These are phyloP conservation scores for Cryptococcus sp. DNA, from an alignment of 1,284 basidiomycete genomes.

Conservation along the genomic window DNA sequence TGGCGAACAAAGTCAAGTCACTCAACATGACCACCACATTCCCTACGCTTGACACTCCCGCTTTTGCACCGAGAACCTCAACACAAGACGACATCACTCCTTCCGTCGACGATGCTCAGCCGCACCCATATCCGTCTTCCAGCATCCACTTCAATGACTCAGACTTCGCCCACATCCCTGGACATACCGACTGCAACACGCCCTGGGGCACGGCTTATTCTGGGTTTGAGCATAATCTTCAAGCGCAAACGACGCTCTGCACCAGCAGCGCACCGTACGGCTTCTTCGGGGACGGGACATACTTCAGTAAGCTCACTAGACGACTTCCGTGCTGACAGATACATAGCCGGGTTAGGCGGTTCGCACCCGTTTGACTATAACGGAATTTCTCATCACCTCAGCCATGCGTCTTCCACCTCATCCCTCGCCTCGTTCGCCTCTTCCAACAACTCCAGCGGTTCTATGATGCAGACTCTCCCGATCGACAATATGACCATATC, in stretches of 20 bases:
- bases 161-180: constrained; percentile 7
- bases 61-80: constrained; percentile 1
- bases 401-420: constrained; percentile 22
- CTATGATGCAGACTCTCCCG: constrained; percentile 7
- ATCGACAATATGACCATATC: too few species aligned
- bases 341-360: too few species aligned
- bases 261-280: too few species aligned
- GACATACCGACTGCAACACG: constrained; percentile 6
- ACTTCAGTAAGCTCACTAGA: too few species aligned
- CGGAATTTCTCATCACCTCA: constrained; percentile 16
- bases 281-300: too few species aligned
- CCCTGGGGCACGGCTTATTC: neutral
- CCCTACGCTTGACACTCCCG: neutral
- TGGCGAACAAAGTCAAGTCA: neutral
- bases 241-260: too few species aligned
- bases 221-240: neutral
- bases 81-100: neutral
- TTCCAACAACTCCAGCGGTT: constrained; percentile 6
- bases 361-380: too few species aligned
- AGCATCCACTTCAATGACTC: constrained; percentile 10
- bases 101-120: neutral
- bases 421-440: constrained; percentile 22
- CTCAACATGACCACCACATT: constrained; percentile 4
- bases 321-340: too few species aligned
- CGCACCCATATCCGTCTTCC: neutral